A percentile compares a stretch with the other conserved stretches of the same genome.
Conservation (phyloP, 768 basidiomycete genomes). For the Pleurotus sapidus region DNA sequence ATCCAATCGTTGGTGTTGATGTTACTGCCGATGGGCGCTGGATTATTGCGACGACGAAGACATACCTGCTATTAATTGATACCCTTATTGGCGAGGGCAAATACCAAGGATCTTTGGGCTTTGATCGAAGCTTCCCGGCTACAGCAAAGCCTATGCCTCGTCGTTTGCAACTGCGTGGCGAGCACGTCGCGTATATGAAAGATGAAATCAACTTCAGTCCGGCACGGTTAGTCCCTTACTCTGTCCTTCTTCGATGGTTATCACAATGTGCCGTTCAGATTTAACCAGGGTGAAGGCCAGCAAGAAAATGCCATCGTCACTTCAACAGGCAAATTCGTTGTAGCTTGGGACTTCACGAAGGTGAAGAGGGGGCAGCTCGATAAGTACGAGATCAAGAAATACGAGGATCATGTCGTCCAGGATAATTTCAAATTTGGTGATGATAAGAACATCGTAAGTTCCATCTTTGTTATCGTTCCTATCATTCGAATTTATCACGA, state of each 20-base stretch:
- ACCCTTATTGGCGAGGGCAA: constrained; percentile 90
- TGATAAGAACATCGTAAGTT: constrained; percentile 89
- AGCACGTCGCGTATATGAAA: constrained; percentile 95
- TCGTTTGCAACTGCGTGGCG: constrained; percentile 80
- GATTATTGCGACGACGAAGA: constrained; percentile 94
- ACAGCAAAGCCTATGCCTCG: constrained; percentile 89
- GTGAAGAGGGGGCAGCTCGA: constrained; percentile 90
- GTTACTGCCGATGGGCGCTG: constrained; percentile 92
- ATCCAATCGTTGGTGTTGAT: constrained; percentile 93
- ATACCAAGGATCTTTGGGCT: constrained; percentile 80
- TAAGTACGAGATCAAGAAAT: constrained; percentile 96
- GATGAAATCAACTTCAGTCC: constrained; percentile 85
- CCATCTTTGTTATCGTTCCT: background rate
- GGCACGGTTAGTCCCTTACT: constrained; percentile 61
- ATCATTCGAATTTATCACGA: too few species aligned
- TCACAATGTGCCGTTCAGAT: constrained; percentile 44
- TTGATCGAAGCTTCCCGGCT: constrained; percentile 95
- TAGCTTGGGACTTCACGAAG: constrained; percentile 97
- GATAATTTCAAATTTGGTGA: constrained; percentile 98
- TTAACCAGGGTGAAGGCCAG: constrained; percentile 86
- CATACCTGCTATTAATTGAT: constrained; percentile 91
- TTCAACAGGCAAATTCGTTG: constrained; percentile 85
- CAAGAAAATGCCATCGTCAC: constrained; percentile 96
- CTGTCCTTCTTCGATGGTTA: background rate
- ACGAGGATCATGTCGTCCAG: constrained; percentile 91